Evolutionary conservation across 371 early-diverging fungal genomes (phyloP), one percentile per base, ranked within the genome.

Genomic region (Syncephalastrum monosporum): DNA sequence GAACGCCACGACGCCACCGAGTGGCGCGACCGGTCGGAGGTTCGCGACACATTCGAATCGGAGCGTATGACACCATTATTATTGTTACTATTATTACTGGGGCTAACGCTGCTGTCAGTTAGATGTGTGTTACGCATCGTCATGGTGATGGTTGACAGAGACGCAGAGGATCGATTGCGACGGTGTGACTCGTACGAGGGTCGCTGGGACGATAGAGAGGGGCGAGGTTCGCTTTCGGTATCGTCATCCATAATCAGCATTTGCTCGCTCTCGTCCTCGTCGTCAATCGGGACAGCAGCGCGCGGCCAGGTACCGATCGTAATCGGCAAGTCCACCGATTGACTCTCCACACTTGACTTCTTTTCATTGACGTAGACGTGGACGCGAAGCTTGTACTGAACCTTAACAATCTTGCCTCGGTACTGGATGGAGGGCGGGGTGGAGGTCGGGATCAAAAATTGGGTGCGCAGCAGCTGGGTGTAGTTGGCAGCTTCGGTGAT

Each of bases 291-390:
- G 29, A 78, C 61, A 14, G 63, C 59, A 0, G 78, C 75, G 33
- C 69, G 71, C 44, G 78, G 78, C 72, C 73, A 78, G 3, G 78
- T 78, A 23, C 78, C 78, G 21, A 78, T 55, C 6, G 71, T 63
- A 55, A 78, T 64, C 13, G 78, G 78, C 43, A 78, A 47, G 43
- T 77, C 78, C 12, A 73, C 24, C 8, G 47, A 57, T 2, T 49
- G 56, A 6, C 54, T 33, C 19, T 59, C 57, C 0, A 55, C 47
- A 1, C 53, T 48, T 13, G 52, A 13, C 25, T 59, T 56, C 33
- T 55, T 63, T 27, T 45, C 45, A 27, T 42, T 58, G 38, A 71
- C 54, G 17, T 50, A 53, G 1, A 69, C 51, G 1, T 60, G 55
- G 14, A 71, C 46, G 10, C 68, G 53, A 1, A 75, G 56, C 45